phyloP scores from a whole-genome alignment of 2,329 filamentous ascomycete genomes.

The Penicillium sp. region DNA sequence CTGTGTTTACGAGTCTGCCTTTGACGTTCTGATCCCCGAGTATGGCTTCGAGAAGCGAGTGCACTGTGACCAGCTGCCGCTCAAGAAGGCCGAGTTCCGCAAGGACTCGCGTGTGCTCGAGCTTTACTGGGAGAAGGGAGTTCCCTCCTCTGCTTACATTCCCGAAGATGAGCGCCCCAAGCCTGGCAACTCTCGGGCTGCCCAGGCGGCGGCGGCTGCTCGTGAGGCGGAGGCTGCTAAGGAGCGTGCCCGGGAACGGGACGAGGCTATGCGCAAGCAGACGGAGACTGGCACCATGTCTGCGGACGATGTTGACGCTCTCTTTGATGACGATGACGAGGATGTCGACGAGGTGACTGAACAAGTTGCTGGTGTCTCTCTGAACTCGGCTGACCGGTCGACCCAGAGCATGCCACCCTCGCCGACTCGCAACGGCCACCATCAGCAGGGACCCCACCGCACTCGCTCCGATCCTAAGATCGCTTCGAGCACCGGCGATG shows the following conservation, averaged over 20 bases:
- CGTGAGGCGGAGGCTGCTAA: slow-evolving; percentile 82
- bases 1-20: slow-evolving; percentile 97
- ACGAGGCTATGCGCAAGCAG: slow-evolving; percentile 89
- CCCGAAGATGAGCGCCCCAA: slow-evolving; percentile 96
- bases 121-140: slow-evolving; percentile 99
- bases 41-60: slow-evolving; percentile 99
- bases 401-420: slow-evolving; percentile 96
- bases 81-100: slow-evolving; percentile 98
- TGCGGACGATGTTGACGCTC: slow-evolving; percentile 88
- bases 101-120: slow-evolving; percentile 94
- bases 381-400: slow-evolving; percentile 74
- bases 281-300: slow-evolving; percentile 95
- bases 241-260: slow-evolving; percentile 79
- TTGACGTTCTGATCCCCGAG: slow-evolving; percentile 96
- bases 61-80: slow-evolving; percentile 94
- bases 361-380: slow-evolving; percentile 85
- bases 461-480: slow-evolving; percentile 95
- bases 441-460: slow-evolving; percentile 73
- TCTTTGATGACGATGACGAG: slow-evolving; percentile 94
- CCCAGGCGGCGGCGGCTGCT: slow-evolving; percentile 75
- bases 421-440: slow-evolving; percentile 74
- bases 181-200: slow-evolving; percentile 73
- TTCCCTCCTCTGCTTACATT: slow-evolving; percentile 92
- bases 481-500: slow-evolving; percentile 67
- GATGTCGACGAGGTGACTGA: slow-evolving; percentile 88